phyloP scores from a whole-genome alignment of 2,329 filamentous ascomycete genomes.

The Aspergillus amoenus region DNA sequence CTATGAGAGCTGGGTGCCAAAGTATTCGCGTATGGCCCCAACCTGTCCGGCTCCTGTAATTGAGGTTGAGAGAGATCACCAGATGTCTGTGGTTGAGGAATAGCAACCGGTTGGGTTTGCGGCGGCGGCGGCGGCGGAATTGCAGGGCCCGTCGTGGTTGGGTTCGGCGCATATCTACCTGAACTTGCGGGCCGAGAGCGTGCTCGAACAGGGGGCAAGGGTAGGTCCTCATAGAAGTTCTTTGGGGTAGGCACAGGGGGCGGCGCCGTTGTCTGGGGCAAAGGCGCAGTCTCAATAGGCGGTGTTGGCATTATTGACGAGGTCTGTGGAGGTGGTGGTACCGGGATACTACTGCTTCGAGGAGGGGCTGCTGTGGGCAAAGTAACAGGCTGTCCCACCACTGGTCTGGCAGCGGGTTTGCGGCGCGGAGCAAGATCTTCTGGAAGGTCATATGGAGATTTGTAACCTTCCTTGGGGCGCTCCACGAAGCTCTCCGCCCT shows the following conservation, averaged over 20 bases:
- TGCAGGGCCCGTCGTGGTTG: conserved; percentile 24
- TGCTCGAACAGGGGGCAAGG: conserved; percentile 53
- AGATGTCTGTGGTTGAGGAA: conserved; percentile 22
- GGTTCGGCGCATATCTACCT: conserved; percentile 42
- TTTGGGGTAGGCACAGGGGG: conserved; percentile 25
- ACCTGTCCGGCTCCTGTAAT: conserved; percentile 31
- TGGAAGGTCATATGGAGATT: conserved; percentile 91
- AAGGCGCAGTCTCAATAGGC: conserved; percentile 32
- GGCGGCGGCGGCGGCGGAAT: conserved; percentile 10
- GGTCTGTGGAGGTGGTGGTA: conserved; percentile 18
- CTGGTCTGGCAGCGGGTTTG: conserved; percentile 61
- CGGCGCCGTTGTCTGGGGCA: conserved; percentile 22
- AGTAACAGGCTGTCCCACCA: conserved; percentile 44
- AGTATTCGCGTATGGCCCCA: conserved; percentile 33
- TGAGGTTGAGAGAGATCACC: conserved; percentile 20
- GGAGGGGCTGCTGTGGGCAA: conserved; percentile 54
- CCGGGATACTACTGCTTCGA: conserved; percentile 62
- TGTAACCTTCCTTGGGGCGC: conserved; percentile 87
- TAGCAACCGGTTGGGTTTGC: conserved; percentile 17
- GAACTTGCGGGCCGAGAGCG: conserved; percentile 55
- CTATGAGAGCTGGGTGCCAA: conserved; percentile 28
- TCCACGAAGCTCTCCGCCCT: conserved; percentile 82
- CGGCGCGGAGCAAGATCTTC: conserved; percentile 71
- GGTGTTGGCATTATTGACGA: conserved; percentile 19
- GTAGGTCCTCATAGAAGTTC: conserved; percentile 78